Evolutionary conservation across 31 red algal genomes (phyloP), one percentile per base, ranked within the genome.

Genomic region (Odonthalia washingtoniensis): DNA sequence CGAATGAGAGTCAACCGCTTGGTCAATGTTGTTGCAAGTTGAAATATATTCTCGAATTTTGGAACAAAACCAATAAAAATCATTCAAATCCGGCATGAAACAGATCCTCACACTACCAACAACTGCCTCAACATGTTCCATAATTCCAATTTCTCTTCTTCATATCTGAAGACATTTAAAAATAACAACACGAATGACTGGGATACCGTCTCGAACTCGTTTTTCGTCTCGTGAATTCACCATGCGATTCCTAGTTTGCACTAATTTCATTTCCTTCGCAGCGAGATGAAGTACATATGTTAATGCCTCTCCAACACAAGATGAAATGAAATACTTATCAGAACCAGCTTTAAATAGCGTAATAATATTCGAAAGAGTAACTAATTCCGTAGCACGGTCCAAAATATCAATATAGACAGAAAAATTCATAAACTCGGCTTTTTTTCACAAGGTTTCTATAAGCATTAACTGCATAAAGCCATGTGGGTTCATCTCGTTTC

Each of bases 291-390:
- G 75, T 30, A 88, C 79, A 24, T 41, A 46, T 24, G 75, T 65
- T 3, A 82, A 53, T 9, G 84, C 77, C 1, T 88, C 78, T 27
- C 63, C 77, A 28, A 82, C 69, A 24, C 75, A 82, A 16, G 77
- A 69, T 36, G 77, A 39, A 77, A 93, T 93, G 73, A 93, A 93
- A 37, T 87, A 62, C 42, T 93, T 93, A 26, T 84, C 83, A 21
- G 88, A 21, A 17, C 87, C 24, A 41, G 66, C 40, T 24, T 44
- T 26, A 74, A 93, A 88, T 40, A 76, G 83, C n/a, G 60, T 45
- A 38, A 93, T 38, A 12, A 52, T 65, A 34, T 0, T 16, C 30
- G 91, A 40, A 37, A 93, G 40, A 24, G 60, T 41, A 2, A 36
- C n/a, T 49, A 87, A 64, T 41, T 32, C 53, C 5, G n/a, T 44